phyloP scores from a whole-genome alignment of 1,284 basidiomycete genomes.

The Athelia psychrophila region DNA sequence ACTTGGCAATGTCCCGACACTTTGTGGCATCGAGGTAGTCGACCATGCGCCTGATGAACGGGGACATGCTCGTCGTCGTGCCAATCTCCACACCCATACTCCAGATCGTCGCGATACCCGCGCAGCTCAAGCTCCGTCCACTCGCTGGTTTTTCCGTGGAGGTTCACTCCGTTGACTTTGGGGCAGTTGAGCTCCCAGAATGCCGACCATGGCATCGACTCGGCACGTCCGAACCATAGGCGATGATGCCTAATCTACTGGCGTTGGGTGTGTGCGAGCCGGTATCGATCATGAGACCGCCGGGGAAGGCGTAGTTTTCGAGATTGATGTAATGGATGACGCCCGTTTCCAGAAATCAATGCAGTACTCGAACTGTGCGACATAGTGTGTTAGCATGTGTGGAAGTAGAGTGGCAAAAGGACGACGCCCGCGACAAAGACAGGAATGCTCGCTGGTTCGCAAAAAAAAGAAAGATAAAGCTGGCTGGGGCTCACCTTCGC shows the following conservation, averaged over 20 bases:
- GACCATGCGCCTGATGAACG: constrained; percentile 94
- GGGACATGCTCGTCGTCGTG: constrained; percentile 98
- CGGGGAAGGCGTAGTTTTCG: constrained; percentile 99
- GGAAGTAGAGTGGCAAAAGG: constrained; percentile 1
- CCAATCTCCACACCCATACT: constrained; percentile 99
- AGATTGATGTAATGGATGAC: constrained; percentile 98
- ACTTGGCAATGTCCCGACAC: constrained; percentile 85
- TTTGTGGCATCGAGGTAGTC: constrained; percentile 94
- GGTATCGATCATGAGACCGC: constrained; percentile 99
- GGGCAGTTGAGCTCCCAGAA: constrained; percentile 99
- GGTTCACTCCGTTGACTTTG: constrained; percentile 97
- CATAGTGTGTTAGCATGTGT: constrained; percentile 2
- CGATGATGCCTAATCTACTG: constrained; percentile 98
- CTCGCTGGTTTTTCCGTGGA: constrained; percentile 92
- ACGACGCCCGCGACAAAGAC: too few species aligned
- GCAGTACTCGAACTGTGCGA: constrained; percentile 78
- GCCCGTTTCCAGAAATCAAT: constrained; percentile 99
- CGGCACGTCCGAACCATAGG: constrained; percentile 98
- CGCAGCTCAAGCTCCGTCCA: constrained; percentile 99
- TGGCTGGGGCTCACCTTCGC: constrained; percentile 79
- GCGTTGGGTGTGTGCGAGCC: constrained; percentile 99
- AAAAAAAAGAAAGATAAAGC: too few species aligned
- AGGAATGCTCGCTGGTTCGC: too few species aligned
- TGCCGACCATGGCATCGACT: constrained; percentile 98
- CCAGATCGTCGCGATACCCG: constrained; percentile 99